Evolutionary conservation across 75 land plant species (phyloP), one percentile per base, ranked within the genome.

Genomic region (Isoetes taiwanensis): DNA sequence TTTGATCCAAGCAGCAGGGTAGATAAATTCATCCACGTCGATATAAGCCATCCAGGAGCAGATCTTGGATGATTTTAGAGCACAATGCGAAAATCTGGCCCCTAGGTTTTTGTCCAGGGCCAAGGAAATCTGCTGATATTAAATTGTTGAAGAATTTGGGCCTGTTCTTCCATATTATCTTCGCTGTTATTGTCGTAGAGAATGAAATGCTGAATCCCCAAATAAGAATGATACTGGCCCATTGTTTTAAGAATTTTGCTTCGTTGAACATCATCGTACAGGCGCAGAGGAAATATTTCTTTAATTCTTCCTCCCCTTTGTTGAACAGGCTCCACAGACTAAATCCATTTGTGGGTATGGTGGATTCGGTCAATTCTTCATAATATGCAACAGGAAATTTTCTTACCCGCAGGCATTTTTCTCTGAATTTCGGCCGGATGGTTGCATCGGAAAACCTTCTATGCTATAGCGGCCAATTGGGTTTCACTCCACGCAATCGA

Each of bases 121-220:
- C 50, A 46, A 23, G 50, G 6, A 5, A 46, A 6, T 19, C 19
- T n/a, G n/a, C n/a, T n/a, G n/a, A n/a, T n/a, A n/a, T n/a, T n/a
- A n/a, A n/a, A 46, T 46, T 23, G 23, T 19, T 46, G 12, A 5
- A 8, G 12, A 46, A 23, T 19, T 46, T 23, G 12, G 6, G 12
- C 50, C 6, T 6, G 8, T 23, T 46, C 50, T 23, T 46, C 50
- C 12, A 46, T 19, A 6, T n/a, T n/a, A n/a, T 46, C 50, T 23
- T 46, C 50, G 50, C 50, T 46, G 50, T 46, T 46, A 23, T 46
- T 46, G 50, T 46, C 50, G 16, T 46, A 46, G 6, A 46, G 16
- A 16, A 46, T 4, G 50, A 46, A 46, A 6, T 46, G 16, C 50
- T 46, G 25, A 8, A 46, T 19, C 6, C 50, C 50, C 5, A 46